Evolutionary conservation across 2,329 filamentous ascomycete genomes (phyloP).

Genomic region (Alternaria sp.): DNA sequence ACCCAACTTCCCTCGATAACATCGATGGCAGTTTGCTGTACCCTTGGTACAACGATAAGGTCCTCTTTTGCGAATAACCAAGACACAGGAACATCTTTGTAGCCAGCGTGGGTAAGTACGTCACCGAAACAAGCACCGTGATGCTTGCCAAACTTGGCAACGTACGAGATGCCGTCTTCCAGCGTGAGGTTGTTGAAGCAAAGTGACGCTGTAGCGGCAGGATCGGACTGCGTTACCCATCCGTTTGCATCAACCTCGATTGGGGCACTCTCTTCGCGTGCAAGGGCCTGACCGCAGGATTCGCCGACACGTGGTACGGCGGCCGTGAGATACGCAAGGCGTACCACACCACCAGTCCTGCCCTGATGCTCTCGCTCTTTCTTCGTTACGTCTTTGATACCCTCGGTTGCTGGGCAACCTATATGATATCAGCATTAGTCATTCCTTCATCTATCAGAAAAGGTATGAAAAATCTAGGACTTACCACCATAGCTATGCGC

Average conservation of each 20-base stretch:
- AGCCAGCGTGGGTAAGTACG: constrained; percentile 49
- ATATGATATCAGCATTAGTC: not conserved
- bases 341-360: constrained; percentile 40
- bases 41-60: constrained; percentile 33
- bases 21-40: constrained; percentile 45
- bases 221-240: constrained; percentile 21
- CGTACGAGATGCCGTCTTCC: constrained; percentile 19
- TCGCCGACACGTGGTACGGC: constrained; percentile 25
- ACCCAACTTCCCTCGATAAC: constrained; percentile 43
- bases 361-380: constrained; percentile 33
- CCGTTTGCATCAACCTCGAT: constrained; percentile 20
- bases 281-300: constrained; percentile 2
- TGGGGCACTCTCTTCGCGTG: not conserved
- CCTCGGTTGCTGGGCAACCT: constrained; percentile 34
- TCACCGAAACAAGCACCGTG: constrained; percentile 44
- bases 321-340: constrained; percentile 29
- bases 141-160: constrained; percentile 35
- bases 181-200: constrained; percentile 26
- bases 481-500: constrained; percentile 49
- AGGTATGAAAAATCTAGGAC: not conserved
- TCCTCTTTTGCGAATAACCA: constrained; percentile 52
- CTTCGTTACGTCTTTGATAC: constrained; percentile 35
- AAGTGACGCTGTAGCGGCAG: constrained; percentile 2
- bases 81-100: constrained; percentile 50
- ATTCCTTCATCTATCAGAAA: not conserved